Evolutionary conservation across 257 asterid species (phyloP).

Genomic region (Fraxinus cuspidata): DNA sequence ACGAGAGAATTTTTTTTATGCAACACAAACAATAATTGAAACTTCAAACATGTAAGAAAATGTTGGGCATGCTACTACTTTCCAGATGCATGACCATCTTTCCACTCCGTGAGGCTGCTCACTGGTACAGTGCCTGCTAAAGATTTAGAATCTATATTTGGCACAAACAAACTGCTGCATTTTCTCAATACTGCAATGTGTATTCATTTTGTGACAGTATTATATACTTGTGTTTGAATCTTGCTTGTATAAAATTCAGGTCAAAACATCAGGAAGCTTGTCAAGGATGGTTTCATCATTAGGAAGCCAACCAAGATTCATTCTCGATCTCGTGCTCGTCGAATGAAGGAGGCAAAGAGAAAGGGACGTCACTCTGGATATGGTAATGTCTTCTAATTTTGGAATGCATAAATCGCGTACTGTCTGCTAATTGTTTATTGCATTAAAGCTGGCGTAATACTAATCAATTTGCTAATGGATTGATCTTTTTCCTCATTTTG

Average conservation of each 20-base stretch:
- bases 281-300: slow-evolving; percentile 61
- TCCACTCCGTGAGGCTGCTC: background rate
- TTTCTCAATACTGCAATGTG: background rate
- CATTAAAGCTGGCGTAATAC: background rate
- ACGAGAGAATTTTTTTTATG: background rate
- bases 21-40: background rate
- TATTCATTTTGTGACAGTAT: background rate
- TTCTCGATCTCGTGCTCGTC: slow-evolving; percentile 57
- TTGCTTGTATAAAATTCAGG: background rate
- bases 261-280: slow-evolving; percentile 56
- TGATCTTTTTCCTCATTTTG: background rate
- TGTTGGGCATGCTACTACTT: background rate
- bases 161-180: background rate
- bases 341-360: slow-evolving; percentile 58
- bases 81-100: background rate
- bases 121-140: background rate
- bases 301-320: slow-evolving; percentile 68
- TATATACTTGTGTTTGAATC: background rate
- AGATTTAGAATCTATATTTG: background rate
- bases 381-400: slow-evolving; percentile 29
- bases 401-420: background rate
- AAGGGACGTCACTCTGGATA: slow-evolving; percentile 70
- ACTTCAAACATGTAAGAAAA: background rate
- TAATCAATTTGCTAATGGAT: background rate
- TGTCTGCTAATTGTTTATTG: background rate